These are phyloP conservation scores for Vaccinium darrowii DNA, from an alignment of 148 eudicot genomes.

Conservation along the genomic window DNA sequence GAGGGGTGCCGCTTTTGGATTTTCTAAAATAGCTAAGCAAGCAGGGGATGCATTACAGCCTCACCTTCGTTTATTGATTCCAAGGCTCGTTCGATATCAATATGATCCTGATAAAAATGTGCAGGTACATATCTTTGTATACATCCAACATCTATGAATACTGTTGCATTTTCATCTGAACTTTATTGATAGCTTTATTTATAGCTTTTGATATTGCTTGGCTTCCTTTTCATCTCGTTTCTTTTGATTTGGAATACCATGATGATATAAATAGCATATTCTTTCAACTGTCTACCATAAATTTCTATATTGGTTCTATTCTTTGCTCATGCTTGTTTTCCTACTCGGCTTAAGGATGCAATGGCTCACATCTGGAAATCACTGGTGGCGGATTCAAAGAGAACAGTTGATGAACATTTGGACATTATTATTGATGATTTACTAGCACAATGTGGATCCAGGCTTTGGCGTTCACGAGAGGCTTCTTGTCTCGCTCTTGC, in stretches of 20 bases:
- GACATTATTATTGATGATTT: conserved; percentile 83
- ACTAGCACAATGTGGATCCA: conserved; percentile 77
- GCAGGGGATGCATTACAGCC: conserved; percentile 95
- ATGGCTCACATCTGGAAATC: conserved; percentile 99
- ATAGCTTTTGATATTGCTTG: background rate
- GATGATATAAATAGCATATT: background rate
- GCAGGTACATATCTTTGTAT: conserved; percentile 53
- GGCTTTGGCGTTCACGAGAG: conserved; percentile 99
- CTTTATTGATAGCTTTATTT: background rate
- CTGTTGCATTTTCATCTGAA: background rate
- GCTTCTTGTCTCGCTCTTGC: conserved; percentile 96
- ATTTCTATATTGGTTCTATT: background rate
- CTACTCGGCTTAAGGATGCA: conserved; percentile 62
- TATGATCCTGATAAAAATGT: conserved; percentile 98
- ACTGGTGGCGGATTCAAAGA: conserved; percentile 79
- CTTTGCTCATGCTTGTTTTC: conserved; percentile 12
- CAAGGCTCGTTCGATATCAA: conserved; percentile 95
- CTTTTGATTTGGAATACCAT: background rate
- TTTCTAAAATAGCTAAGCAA: conserved; percentile 94
- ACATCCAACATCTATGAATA: background rate
- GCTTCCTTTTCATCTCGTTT: background rate
- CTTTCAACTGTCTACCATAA: background rate
- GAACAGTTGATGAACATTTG: conserved; percentile 70
- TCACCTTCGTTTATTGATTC: conserved; percentile 65
- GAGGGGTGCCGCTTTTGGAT: conserved; percentile 99